Evolutionary conservation across 2,329 filamentous ascomycete species (phyloP).

Genomic region (Zasmidium cellare): DNA sequence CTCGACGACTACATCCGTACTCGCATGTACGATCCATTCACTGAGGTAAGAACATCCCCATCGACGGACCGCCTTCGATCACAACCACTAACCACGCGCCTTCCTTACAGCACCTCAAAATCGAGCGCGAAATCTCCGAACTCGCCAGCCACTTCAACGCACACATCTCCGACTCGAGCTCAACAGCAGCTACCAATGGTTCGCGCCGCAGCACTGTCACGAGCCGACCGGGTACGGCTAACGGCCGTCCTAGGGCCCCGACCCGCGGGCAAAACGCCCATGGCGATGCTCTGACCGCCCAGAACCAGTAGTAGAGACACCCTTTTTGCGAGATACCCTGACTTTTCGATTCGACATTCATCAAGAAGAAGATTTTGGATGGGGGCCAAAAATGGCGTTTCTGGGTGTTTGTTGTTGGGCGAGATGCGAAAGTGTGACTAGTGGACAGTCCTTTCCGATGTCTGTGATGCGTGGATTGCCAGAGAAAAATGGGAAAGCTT

Average conservation of each 20-base stretch:
- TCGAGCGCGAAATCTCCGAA: conserved; percentile 32
- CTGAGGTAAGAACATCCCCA: conserved; percentile 31
- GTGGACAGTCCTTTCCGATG: not conserved
- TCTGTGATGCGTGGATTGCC: too few relatives aligned
- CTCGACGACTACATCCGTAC: conserved; percentile 65
- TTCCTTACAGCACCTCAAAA: conserved; percentile 32
- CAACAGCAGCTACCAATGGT: not conserved
- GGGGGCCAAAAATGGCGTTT: not conserved
- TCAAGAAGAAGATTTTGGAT: not conserved
- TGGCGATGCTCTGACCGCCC: conserved; percentile 12
- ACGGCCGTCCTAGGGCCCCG: conserved; percentile 8
- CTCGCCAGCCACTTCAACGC: conserved; percentile 16
- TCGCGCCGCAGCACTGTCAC: not conserved
- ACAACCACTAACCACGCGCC: not conserved
- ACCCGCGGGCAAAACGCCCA: conserved; percentile 8
- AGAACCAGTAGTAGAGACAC: not conserved
- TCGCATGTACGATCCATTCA: conserved; percentile 54
- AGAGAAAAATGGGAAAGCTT: not conserved
- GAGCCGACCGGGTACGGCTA: conserved; percentile 8
- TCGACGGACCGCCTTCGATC: not conserved
- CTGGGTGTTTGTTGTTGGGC: not conserved
- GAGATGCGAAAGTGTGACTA: too few relatives aligned
- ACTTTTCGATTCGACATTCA: not conserved
- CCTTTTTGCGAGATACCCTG: not conserved
- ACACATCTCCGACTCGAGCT: not conserved